phyloP scores from a whole-genome alignment of 306 rosid genomes.

The Dicorynia guianensis region DNA sequence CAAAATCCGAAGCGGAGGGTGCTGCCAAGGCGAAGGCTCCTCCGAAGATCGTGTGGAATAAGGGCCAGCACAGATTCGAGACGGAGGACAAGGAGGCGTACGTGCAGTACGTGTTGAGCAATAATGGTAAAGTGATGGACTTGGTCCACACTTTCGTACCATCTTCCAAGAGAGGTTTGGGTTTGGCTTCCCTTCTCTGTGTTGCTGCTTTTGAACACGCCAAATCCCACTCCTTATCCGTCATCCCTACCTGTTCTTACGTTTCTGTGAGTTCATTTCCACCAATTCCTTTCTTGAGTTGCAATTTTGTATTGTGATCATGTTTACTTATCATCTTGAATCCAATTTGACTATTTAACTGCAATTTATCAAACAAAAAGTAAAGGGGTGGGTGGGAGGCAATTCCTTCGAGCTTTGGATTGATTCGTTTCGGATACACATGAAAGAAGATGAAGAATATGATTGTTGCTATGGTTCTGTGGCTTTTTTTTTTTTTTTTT shows the following conservation, averaged over 20 bases:
- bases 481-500: too few relatives aligned
- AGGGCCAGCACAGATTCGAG: conserved; percentile 63
- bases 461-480: too few relatives aligned
- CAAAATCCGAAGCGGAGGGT: conserved; percentile 29
- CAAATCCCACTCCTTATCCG: conserved; percentile 54
- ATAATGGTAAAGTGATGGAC: conserved; percentile 69
- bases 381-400: not conserved
- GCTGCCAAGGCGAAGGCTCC: conserved; percentile 32
- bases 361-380: not conserved
- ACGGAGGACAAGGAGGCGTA: conserved; percentile 84
- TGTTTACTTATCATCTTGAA: not conserved
- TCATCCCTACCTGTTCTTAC: conserved; percentile 85
- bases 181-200: conserved; percentile 82
- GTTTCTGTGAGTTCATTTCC: conserved; percentile 66
- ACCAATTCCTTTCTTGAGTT: not conserved
- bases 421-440: too few relatives aligned
- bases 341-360: not conserved
- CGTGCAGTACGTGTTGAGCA: conserved; percentile 55
- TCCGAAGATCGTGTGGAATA: conserved; percentile 73
- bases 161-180: conserved; percentile 82
- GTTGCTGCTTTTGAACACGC: conserved; percentile 88
- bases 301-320: not conserved
- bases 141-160: conserved; percentile 89
- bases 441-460: too few relatives aligned
- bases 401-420: too few relatives aligned